phyloP scores from a whole-genome alignment of 2,329 filamentous ascomycete species.

The Epichloe hybrida region DNA sequence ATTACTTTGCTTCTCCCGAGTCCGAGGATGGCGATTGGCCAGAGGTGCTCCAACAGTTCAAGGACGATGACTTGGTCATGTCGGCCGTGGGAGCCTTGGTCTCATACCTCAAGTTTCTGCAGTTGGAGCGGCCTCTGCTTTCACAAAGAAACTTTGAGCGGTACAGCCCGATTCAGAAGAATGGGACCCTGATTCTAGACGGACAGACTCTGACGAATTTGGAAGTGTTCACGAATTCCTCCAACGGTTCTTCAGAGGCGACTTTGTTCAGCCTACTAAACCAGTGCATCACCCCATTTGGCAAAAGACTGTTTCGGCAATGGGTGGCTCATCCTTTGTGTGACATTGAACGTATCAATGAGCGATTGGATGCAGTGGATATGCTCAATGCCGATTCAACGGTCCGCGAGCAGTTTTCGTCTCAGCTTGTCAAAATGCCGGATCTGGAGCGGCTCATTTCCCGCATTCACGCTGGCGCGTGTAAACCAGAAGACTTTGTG shows the following conservation, averaged over 20 bases:
- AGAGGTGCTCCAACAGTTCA: conserved; percentile 53
- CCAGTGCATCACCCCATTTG: conserved; percentile 89
- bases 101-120: conserved; percentile 73
- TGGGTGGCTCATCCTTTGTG: conserved; percentile 96
- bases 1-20: conserved; percentile 59
- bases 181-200: conserved; percentile 83
- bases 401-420: conserved; percentile 75
- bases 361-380: conserved; percentile 86
- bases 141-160: conserved; percentile 82
- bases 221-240: conserved; percentile 91
- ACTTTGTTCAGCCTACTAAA: conserved; percentile 87
- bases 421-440: conserved; percentile 79
- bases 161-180: conserved; percentile 84
- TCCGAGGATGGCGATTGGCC: conserved; percentile 58
- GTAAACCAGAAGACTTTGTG: conserved; percentile 83
- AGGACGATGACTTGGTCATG: conserved; percentile 71
- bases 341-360: conserved; percentile 78
- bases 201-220: conserved; percentile 95
- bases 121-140: conserved; percentile 76
- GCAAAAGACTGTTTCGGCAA: conserved; percentile 87
- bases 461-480: conserved; percentile 82
- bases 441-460: conserved; percentile 91
- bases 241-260: conserved; percentile 71
- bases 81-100: conserved; percentile 82
- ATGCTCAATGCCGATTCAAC: conserved; percentile 72